These are phyloP conservation scores for Lactifluus echinatus DNA, from an alignment of 768 basidiomycete species.

Conservation along the genomic window DNA sequence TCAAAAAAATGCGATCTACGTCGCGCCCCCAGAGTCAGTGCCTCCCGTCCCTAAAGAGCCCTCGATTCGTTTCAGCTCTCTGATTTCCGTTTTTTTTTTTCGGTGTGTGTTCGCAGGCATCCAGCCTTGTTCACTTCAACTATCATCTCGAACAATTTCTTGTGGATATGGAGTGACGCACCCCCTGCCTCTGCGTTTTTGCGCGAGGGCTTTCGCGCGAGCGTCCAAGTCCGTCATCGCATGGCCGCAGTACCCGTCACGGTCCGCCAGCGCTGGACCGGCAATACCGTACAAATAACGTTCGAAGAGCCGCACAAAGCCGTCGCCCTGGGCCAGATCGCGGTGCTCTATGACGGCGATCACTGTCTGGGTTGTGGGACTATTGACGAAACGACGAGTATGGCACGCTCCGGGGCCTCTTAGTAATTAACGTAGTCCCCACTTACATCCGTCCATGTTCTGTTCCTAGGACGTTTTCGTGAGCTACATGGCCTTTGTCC, in stretches of 20 bases:
- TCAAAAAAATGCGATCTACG: constrained; percentile 54
- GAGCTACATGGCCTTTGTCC: no score
- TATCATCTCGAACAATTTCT: constrained; percentile 40
- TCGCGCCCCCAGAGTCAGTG: constrained; percentile 62
- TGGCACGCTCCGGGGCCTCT: background rate
- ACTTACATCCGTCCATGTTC: no score
- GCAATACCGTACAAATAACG: constrained; percentile 33
- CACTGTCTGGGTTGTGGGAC: constrained; percentile 83
- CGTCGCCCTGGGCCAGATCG: constrained; percentile 75
- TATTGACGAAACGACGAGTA: constrained; percentile 32
- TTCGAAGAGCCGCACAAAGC: constrained; percentile 57
- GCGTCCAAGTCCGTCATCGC: constrained; percentile 62
- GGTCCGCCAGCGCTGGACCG: constrained; percentile 1
- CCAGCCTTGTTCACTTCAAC: constrained; percentile 38
- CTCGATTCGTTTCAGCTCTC: background rate
- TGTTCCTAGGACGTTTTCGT: no score
- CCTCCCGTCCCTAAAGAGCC: background rate
- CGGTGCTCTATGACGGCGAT: constrained; percentile 59
- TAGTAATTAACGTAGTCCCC: background rate
- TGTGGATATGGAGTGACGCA: constrained; percentile 69
- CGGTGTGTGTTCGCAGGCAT: constrained; percentile 36
- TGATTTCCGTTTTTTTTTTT: background rate
- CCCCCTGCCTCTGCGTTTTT: constrained; percentile 40
- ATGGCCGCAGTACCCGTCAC: constrained; percentile 39
- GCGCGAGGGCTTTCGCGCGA: constrained; percentile 38